Conservation (phyloP, 2,329 filamentous ascomycete genomes). For the Trichophyton rubrum region DNA sequence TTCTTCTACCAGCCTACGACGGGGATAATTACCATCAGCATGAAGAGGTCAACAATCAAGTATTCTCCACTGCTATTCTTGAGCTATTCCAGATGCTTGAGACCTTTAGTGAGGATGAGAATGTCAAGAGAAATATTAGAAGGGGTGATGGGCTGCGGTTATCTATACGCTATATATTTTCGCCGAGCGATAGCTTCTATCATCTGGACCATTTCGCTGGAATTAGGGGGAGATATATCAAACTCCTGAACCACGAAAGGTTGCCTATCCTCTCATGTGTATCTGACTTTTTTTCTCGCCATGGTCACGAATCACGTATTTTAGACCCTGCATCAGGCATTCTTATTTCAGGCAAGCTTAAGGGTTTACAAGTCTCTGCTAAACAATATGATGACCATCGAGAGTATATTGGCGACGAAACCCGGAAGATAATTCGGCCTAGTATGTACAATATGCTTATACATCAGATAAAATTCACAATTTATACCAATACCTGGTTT, state of each 20-base stretch:
- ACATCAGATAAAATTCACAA: neutral
- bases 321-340: neutral
- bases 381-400: neutral
- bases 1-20: neutral
- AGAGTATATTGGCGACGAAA: neutral
- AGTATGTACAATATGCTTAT: neutral
- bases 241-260: neutral
- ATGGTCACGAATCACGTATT: neutral
- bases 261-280: neutral
- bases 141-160: neutral
- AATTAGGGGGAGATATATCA: neutral
- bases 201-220: neutral
- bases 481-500: neutral
- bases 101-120: constrained; percentile 1
- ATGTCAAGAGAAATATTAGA: neutral
- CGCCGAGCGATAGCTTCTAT: neutral
- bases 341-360: neutral
- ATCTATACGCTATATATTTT: neutral
- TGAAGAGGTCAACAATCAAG: constrained; percentile 2
- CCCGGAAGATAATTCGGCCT: neutral
- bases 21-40: neutral
- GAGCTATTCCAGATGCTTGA: constrained; percentile 2
- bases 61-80: constrained; percentile 3
- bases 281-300: neutral
- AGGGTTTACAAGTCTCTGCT: neutral